These are phyloP conservation scores for Naganishia randhawae DNA, from an alignment of 768 basidiomycete genomes.

Conservation along the genomic window DNA sequence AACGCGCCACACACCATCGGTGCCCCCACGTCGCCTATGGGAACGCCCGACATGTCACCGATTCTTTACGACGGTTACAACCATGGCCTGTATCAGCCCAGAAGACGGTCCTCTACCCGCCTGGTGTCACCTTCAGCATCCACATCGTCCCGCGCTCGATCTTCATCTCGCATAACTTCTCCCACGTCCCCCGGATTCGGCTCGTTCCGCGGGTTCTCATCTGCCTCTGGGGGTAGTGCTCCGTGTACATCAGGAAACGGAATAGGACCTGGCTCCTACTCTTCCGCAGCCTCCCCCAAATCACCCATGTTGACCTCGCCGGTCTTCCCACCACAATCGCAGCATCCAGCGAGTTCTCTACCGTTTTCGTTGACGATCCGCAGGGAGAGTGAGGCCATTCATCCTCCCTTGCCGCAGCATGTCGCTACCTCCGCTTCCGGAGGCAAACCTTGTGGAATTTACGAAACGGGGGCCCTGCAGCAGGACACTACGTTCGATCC, in stretches of 20 bases:
- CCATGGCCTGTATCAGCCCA: background rate
- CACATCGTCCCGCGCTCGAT: background rate
- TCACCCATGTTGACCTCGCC: background rate
- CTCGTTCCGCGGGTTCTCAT: background rate
- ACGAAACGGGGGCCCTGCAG: background rate
- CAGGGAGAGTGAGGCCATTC: background rate
- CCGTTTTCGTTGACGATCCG: constrained; percentile 20
- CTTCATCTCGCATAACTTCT: background rate
- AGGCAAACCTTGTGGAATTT: background rate
- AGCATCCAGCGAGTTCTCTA: background rate
- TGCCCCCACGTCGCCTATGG: background rate
- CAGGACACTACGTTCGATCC: background rate
- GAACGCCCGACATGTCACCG: background rate
- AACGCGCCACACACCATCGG: background rate
- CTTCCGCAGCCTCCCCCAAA: background rate
- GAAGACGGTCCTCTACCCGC: constrained; percentile 7
- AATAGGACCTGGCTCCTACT: background rate
- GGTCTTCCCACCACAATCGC: background rate
- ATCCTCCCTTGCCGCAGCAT: background rate
- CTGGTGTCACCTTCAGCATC: background rate
- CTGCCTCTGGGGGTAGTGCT: background rate
- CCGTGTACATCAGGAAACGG: background rate
- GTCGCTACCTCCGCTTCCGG: background rate
- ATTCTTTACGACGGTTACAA: background rate
- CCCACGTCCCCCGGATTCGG: constrained; percentile 14